Conservation (phyloP, 768 basidiomycete species). For the Naganishia onofrii region DNA sequence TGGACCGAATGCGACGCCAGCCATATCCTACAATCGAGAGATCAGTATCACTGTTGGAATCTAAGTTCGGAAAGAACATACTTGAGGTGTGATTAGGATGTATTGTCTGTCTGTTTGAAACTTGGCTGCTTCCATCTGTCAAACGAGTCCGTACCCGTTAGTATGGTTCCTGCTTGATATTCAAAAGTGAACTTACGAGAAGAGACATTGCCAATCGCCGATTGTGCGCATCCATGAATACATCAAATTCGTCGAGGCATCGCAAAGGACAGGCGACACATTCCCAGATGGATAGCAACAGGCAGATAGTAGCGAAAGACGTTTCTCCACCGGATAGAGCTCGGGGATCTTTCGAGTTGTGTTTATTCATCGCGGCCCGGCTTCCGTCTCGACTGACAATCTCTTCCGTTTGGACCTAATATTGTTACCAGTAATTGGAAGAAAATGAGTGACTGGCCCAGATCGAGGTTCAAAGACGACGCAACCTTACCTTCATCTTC, state of each 20-base stretch:
- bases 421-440: background rate
- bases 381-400: slow-evolving; percentile 56
- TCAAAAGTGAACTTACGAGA: slow-evolving; percentile 61
- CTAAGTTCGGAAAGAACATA: slow-evolving; percentile 28
- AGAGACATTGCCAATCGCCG: slow-evolving; percentile 90
- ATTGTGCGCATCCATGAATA: slow-evolving; percentile 67
- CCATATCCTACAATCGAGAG: slow-evolving; percentile 11
- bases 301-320: slow-evolving; percentile 91
- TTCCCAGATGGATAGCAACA: slow-evolving; percentile 93
- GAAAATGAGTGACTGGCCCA: background rate
- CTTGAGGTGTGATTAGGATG: slow-evolving; percentile 89
- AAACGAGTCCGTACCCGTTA: background rate
- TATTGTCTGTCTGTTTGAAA: slow-evolving; percentile 85
- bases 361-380: slow-evolving; percentile 22
- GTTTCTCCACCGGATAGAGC: slow-evolving; percentile 82
- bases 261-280: slow-evolving; percentile 89
- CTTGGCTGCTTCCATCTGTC: slow-evolving; percentile 82
- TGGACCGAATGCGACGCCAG: slow-evolving; percentile 13
- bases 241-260: slow-evolving; percentile 98
- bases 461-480: background rate
- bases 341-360: slow-evolving; percentile 39
- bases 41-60: background rate
- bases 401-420: slow-evolving; percentile 78
- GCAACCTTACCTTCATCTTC: slow-evolving; percentile 33
- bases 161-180: slow-evolving; percentile 19